These are phyloP conservation scores for Xeromyces bisporus DNA, from an alignment of 495 filamentous ascomycete species.

Conservation along the genomic window DNA sequence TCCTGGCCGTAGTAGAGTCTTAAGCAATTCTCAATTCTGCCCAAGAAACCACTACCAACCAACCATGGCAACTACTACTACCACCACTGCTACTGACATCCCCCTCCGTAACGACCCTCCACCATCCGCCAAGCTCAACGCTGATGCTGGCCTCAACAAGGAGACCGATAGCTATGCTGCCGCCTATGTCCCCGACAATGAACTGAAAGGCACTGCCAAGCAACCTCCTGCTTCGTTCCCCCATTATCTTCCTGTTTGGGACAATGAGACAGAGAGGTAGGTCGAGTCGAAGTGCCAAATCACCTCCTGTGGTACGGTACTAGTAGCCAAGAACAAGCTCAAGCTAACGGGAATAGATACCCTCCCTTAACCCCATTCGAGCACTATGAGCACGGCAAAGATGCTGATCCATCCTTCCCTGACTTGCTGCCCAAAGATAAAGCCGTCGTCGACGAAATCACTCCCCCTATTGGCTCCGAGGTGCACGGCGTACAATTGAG, in stretches of 20 bases:
- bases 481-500: conserved; percentile 38
- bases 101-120: conserved; percentile 14
- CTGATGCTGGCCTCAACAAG: conserved; percentile 40
- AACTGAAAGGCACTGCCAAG: conserved; percentile 28
- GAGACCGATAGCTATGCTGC: conserved; percentile 38
- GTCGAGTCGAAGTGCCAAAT: background rate
- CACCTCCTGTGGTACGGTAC: background rate
- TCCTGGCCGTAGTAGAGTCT: too few relatives aligned
- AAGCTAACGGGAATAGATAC: too few relatives aligned
- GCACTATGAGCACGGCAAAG: conserved; percentile 32
- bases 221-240: conserved; percentile 41
- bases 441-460: conserved; percentile 29
- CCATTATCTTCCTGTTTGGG: conserved; percentile 65
- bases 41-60: too few relatives aligned
- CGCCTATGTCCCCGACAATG: conserved; percentile 21
- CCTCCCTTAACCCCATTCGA: conserved; percentile 26
- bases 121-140: conserved; percentile 17
- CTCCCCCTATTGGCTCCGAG: conserved; percentile 39
- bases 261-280: conserved; percentile 33
- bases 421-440: conserved; percentile 31
- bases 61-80: conserved; percentile 34
- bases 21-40: too few relatives aligned
- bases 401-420: conserved; percentile 34
- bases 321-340: too few relatives aligned
- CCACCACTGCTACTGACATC: conserved; percentile 8